Evolutionary conservation across 2,329 filamentous ascomycete genomes (phyloP), one percentile per base, ranked within the genome.

Genomic region (Sporothrix globosa): DNA sequence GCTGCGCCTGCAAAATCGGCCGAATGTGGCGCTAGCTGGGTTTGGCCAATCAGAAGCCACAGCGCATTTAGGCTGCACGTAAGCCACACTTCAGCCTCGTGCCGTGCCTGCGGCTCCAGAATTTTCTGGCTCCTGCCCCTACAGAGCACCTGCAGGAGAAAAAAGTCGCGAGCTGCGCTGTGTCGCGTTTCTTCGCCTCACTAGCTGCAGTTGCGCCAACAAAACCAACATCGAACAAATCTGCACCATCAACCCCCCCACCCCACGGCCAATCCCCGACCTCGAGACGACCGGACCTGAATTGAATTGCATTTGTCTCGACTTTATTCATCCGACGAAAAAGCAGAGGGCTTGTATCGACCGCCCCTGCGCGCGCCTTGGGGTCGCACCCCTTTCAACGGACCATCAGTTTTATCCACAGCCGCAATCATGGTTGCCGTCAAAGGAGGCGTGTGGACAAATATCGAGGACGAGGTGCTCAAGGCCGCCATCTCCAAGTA

Each of bases 401-500:
- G 1, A 44, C 27, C 53, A 56, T 17, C 14, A 44, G 41, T 17
- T 7, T 17, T 7, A 44, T 6, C 39, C 4, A 67, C 58, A 7
- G 27, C 72, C 74, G 76, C 77, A 77, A 83, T 75, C 71, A 91
- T 91, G 89, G 88, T 89, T 74, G 88, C 91, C 80, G 89, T 91
- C 80, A 91, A 91, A 79, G 89, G 89, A 83, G 89, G 89, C 76
- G 89, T 91, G 74, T 91, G 89, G 89, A 91, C 89, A 65, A 91
- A 91, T 77, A 90, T 91, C 69, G 89, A 91, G 85, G 96, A 99
- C 83, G 96, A 99, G 82, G 97, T 98, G 77, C 91, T 99, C 82
- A 97, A 98, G 82, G 94, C 93, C 70, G 91, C 92, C 71, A 93
- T 97, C 74, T 96, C 92, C 76, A 97, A 97, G 81, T 97, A 97